Evolutionary conservation across 2,329 filamentous ascomycete genomes (phyloP), one percentile per base, ranked within the genome.

Genomic region (Alternaria triticina): DNA sequence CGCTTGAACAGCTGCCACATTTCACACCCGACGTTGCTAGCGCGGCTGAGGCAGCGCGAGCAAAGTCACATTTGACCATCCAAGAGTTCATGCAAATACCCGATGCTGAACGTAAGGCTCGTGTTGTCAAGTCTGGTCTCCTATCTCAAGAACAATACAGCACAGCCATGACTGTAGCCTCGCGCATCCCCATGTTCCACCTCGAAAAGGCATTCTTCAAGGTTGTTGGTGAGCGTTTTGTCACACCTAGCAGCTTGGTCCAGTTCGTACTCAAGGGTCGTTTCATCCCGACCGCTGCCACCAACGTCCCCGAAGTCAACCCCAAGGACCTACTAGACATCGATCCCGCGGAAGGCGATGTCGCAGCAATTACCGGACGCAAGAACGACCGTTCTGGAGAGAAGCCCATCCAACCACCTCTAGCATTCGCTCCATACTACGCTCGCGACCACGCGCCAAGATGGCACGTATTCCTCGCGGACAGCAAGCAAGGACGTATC

Each of bases 161-260:
- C 67, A 87, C 90, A 45, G 91, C 91, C 40, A 85, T 97, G 64
- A 82, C 82, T 50, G 91, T 97, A 28, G 94, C 94, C 27, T 89
- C 89, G 72, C 93, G 97, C 81, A 86, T 99, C 27, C 96, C 96
- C 2, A 88, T 89, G 67, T 86, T 99, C 59, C 88, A 91, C 61
- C 89, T 99, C 11, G 93, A 93, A 75, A 96, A 94, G 83, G 93
- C 94, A 8, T 99, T 97, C 82, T 99, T 99, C 89, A 99, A 99
- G 85, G 96, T 99, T 49, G 90, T 93, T 56, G 96, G 96, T 77
- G 96, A 99, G 82, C 92, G 91, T 70, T 91, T 91, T 79, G 93
- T 99, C 75, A 97, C 95, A 30, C 94, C 96, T 7, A 93, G 91
- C 62, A 97, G 94, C 60, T 87, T 99, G 40, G 95, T 98, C 22